A percentile compares a stretch with the other conserved stretches of the same genome.
Conservation (phyloP, 2,329 filamentous ascomycete species). For the Scedosporium dehoogii region DNA sequence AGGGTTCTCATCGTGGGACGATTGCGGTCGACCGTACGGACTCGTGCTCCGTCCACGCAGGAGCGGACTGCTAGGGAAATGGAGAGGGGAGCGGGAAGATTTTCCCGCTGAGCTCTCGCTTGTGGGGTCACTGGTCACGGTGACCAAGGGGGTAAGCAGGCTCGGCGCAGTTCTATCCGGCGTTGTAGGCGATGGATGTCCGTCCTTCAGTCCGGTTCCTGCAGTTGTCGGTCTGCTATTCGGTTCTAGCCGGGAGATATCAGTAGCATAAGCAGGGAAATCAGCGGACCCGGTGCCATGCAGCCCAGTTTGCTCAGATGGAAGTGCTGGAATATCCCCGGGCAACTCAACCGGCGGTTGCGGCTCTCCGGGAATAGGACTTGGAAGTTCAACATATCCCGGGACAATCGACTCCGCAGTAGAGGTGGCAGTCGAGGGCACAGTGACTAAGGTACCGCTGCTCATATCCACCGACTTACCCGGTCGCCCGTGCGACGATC, state of each 20-base stretch:
- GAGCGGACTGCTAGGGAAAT: neutral
- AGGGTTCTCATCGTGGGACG: neutral
- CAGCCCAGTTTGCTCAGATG: neutral
- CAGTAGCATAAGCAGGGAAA: neutral
- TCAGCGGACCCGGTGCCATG: neutral
- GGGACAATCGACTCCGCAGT: constrained; percentile 10
- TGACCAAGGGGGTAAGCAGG: neutral
- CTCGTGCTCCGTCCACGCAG: neutral
- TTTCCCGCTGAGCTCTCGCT: neutral
- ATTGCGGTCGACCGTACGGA: neutral
- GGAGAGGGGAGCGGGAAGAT: neutral
- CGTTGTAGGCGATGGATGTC: neutral
- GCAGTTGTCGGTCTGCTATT: neutral
- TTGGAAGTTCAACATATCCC: constrained; percentile 3
- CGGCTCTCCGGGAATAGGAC: neutral
- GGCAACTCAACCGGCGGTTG: neutral
- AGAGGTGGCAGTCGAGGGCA: constrained; percentile 1
- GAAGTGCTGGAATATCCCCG: neutral
- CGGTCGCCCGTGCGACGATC: neutral
- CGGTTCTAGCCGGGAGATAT: neutral
- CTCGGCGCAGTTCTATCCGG: neutral
- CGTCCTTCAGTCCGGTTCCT: neutral
- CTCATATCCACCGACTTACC: constrained; percentile 2
- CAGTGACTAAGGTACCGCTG: constrained; percentile 2
- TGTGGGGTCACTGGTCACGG: neutral